A percentile compares a stretch with the other conserved stretches of the same genome.
phyloP scores from a whole-genome alignment of 2,329 filamentous ascomycete species.

The Paraconiothyrium sp. region DNA sequence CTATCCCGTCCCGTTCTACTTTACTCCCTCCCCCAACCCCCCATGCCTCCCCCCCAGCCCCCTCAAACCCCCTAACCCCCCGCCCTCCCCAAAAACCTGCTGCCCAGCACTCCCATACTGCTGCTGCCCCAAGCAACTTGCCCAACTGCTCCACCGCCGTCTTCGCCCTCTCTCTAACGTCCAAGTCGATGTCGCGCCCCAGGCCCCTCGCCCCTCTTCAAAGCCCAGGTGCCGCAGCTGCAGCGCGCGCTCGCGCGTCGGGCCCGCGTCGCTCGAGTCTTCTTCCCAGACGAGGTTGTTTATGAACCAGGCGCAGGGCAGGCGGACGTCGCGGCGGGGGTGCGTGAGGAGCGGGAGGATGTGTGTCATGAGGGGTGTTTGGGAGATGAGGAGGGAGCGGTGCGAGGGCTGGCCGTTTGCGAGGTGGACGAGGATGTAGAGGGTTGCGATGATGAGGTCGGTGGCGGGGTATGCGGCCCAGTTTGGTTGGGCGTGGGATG shows the following conservation, averaged over 20 bases:
- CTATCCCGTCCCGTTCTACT: background rate
- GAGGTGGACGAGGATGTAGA: conserved; percentile 87
- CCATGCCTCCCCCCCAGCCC: conserved; percentile 20
- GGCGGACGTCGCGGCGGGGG: conserved; percentile 76
- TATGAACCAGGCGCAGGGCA: conserved; percentile 82
- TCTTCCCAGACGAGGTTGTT: conserved; percentile 88
- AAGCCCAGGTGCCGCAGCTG: conserved; percentile 79
- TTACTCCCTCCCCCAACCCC: conserved; percentile 17
- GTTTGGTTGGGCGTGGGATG: conserved; percentile 55
- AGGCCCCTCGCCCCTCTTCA: conserved; percentile 66
- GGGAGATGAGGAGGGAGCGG: conserved; percentile 72
- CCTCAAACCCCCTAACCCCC: conserved; percentile 12
- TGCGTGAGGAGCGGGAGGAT: conserved; percentile 79
- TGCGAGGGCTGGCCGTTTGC: conserved; percentile 83
- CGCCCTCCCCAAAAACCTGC: conserved; percentile 4
- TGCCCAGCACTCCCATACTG: conserved; percentile 7
- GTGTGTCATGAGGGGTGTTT: conserved; percentile 77
- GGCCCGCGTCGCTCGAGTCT: conserved; percentile 71
- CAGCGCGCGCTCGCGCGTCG: conserved; percentile 71
- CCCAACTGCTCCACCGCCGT: conserved; percentile 72
- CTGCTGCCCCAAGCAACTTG: conserved; percentile 31
- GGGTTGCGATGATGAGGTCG: conserved; percentile 79
- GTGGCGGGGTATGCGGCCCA: conserved; percentile 44
- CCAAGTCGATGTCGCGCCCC: conserved; percentile 76
- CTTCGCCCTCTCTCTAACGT: conserved; percentile 86